Conservation (phyloP, 2,329 filamentous ascomycete genomes). For the Epichloe elymi region DNA sequence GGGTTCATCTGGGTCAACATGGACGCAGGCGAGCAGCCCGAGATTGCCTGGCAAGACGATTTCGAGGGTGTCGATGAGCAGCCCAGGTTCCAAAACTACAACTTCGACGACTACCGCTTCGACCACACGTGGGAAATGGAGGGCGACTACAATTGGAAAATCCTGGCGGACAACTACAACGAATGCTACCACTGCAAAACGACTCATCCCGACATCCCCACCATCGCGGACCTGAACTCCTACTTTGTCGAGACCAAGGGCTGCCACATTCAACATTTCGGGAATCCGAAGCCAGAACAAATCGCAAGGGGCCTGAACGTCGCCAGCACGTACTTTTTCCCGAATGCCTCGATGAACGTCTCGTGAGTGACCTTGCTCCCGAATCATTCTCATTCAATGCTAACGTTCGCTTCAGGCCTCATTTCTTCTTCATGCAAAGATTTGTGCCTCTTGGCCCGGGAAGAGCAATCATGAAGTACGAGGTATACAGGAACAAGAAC, state of each 20-base stretch:
- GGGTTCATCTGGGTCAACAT: slow-evolving; percentile 49
- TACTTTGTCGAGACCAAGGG: slow-evolving; percentile 38
- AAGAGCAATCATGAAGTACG: slow-evolving; percentile 44
- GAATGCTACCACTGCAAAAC: slow-evolving; percentile 52
- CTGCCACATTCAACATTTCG: slow-evolving; percentile 37
- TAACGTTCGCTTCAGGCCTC: slow-evolving; percentile 23
- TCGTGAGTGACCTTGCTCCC: slow-evolving; percentile 25
- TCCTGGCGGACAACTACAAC: slow-evolving; percentile 51
- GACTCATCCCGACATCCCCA: slow-evolving; percentile 43
- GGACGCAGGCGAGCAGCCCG: slow-evolving; percentile 30
- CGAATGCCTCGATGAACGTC: slow-evolving; percentile 36
- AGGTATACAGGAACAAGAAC: slow-evolving; percentile 49
- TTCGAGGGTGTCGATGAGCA: slow-evolving; percentile 35
- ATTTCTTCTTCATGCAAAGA: slow-evolving; percentile 52
- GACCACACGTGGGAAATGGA: slow-evolving; percentile 46
- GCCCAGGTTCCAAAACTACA: slow-evolving; percentile 28
- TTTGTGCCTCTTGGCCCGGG: slow-evolving; percentile 42
- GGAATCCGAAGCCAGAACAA: slow-evolving; percentile 33
- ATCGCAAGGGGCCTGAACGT: slow-evolving; percentile 31
- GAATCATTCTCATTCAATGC: neutral
- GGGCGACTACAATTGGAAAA: slow-evolving; percentile 47
- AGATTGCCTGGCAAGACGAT: slow-evolving; percentile 38
- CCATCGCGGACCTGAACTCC: slow-evolving; percentile 41
- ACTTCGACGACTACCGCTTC: slow-evolving; percentile 41
- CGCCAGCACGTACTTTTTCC: slow-evolving; percentile 35